phyloP scores from a whole-genome alignment of 2,329 filamentous ascomycete species.

The Monilinia fructigena region DNA sequence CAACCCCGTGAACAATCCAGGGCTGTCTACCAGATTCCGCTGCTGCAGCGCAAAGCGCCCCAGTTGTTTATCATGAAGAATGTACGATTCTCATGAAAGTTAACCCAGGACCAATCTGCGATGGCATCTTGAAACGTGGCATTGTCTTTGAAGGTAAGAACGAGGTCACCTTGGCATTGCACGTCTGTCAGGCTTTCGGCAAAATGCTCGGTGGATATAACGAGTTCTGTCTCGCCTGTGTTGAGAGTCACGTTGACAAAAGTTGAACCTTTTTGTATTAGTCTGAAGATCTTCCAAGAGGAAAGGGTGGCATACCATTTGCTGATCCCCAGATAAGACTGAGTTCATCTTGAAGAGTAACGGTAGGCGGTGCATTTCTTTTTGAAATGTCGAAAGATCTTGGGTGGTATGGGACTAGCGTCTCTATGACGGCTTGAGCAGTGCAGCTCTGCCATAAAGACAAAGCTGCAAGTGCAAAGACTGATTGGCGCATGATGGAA shows the following conservation, averaged over 20 bases:
- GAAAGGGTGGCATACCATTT: conserved; percentile 7
- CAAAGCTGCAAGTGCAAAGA: conserved; percentile 17
- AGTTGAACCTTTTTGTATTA: conserved; percentile 16
- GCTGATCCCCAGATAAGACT: conserved; percentile 20
- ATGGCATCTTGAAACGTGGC: conserved; percentile 21
- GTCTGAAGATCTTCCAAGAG: not conserved
- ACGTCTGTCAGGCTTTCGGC: conserved; percentile 11
- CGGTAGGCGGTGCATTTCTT: conserved; percentile 17
- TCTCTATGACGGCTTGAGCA: conserved; percentile 6
- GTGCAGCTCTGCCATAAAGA: conserved; percentile 20
- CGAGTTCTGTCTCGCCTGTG: conserved; percentile 20
- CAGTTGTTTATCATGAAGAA: conserved; percentile 24
- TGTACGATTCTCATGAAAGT: conserved; percentile 20
- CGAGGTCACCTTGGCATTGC: conserved; percentile 13
- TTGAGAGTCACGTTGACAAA: conserved; percentile 24
- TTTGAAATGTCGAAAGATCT: conserved; percentile 8
- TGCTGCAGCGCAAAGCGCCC: conserved; percentile 13
- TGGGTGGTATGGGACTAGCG: conserved; percentile 21
- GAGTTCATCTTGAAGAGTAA: conserved; percentile 20
- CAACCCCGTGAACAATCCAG: conserved; percentile 20
- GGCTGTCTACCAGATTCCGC: conserved; percentile 20
- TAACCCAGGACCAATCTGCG: conserved; percentile 23
- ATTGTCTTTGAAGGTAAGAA: conserved; percentile 18
- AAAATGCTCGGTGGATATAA: conserved; percentile 22
- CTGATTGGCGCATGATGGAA: conserved; percentile 19